A percentile compares a stretch with the other conserved stretches of the same genome.
Evolutionary conservation across 2,329 filamentous ascomycete genomes (phyloP).

Genomic region (Lasiodiplodia sp.): DNA sequence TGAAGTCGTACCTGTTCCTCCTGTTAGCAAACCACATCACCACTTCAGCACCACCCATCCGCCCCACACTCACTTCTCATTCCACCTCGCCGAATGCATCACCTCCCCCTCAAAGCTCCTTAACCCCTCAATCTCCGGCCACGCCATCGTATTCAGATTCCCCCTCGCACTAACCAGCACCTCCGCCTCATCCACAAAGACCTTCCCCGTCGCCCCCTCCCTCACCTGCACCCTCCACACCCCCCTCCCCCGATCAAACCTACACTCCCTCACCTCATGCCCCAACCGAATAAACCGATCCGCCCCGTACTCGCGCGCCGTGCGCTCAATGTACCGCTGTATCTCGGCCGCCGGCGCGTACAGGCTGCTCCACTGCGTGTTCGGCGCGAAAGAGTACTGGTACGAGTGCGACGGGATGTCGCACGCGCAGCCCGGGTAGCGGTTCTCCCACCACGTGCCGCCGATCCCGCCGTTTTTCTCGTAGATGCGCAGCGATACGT

Average conservation of each 20-base stretch:
- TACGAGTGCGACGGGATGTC: constrained; percentile 53
- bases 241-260: constrained; percentile 42
- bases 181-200: constrained; percentile 39
- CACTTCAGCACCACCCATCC: not conserved
- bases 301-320: constrained; percentile 46
- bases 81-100: constrained; percentile 47
- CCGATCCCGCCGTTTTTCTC: constrained; percentile 54
- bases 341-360: constrained; percentile 51
- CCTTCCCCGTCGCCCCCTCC: constrained; percentile 41
- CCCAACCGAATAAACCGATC: constrained; percentile 48
- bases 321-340: constrained; percentile 46
- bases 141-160: constrained; percentile 41
- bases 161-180: constrained; percentile 45
- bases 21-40: not conserved
- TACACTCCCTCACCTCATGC: constrained; percentile 45
- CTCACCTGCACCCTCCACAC: constrained; percentile 48
- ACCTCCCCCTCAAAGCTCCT: constrained; percentile 43
- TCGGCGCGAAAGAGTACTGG: constrained; percentile 54
- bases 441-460: constrained; percentile 44
- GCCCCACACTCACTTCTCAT: constrained; percentile 38
- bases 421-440: constrained; percentile 54
- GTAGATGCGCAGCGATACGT: constrained; percentile 51
- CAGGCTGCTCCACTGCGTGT: constrained; percentile 50
- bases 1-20: constrained; percentile 39
- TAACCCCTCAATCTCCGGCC: constrained; percentile 45